phyloP scores from a whole-genome alignment of 108 stramenopile species.

The Tribonema minus region DNA sequence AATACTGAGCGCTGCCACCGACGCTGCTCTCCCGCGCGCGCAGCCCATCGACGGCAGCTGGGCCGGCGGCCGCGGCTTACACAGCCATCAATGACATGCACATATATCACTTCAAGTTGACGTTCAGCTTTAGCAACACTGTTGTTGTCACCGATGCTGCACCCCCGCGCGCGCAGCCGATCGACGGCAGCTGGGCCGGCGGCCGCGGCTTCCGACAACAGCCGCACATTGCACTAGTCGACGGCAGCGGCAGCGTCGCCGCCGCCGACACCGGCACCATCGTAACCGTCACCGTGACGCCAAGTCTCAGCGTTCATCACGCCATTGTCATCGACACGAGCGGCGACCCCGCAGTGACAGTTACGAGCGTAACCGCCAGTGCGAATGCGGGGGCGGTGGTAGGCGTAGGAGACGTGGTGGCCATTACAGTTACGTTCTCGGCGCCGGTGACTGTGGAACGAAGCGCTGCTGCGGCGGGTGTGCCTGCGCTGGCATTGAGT shows the following conservation, averaged over 20 bases:
- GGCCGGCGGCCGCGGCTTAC: not conserved
- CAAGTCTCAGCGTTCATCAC: slow-evolving; percentile 20
- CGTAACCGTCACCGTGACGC: slow-evolving; percentile 18
- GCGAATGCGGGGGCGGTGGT: not conserved
- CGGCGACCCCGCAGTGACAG: slow-evolving; percentile 13
- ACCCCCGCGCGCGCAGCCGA: not conserved
- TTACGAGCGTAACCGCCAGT: slow-evolving; percentile 10
- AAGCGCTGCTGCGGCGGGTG: not conserved
- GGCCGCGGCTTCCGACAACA: slow-evolving; percentile 42
- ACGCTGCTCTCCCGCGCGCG: too few relatives aligned
- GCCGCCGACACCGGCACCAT: slow-evolving; percentile 15
- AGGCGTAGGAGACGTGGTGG: slow-evolving; percentile 33
- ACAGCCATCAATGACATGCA: not conserved
- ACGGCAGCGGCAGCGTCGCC: slow-evolving; percentile 2
- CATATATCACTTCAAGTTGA: not conserved
- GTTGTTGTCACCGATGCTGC: too few relatives aligned
- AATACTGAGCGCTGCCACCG: too few relatives aligned
- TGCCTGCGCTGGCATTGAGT: not conserved
- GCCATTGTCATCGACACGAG: slow-evolving; percentile 25
- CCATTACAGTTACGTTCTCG: slow-evolving; percentile 10
- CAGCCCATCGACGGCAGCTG: not conserved
- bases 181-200: slow-evolving; percentile 20
- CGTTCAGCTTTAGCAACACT: not conserved
- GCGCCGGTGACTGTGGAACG: slow-evolving; percentile 10
- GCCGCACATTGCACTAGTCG: slow-evolving; percentile 26